Evolutionary conservation across 2,329 filamentous ascomycete genomes (phyloP).

Genomic region (Pezicula radicicola): DNA sequence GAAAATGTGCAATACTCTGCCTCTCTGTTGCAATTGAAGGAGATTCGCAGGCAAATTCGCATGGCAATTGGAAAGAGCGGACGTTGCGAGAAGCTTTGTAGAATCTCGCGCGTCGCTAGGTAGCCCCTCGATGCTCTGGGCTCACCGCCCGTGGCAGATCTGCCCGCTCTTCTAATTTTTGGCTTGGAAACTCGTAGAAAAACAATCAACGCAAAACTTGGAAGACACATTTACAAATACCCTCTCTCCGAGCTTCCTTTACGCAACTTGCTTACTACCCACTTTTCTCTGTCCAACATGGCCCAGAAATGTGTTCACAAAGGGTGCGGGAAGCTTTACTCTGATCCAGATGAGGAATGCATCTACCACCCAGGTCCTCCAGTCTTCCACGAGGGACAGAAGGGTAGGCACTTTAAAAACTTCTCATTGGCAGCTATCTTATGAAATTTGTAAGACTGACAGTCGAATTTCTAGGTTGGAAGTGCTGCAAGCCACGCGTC

Average conservation of each 20-base stretch:
- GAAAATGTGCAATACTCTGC: not conserved
- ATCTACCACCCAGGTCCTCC: conserved; percentile 91
- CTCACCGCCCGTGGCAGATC: too few species aligned
- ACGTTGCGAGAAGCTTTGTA: too few species aligned
- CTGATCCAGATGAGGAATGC: conserved; percentile 79
- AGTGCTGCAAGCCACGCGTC: conserved; percentile 96
- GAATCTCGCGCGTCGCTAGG: too few species aligned
- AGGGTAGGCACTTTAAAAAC: conserved; percentile 60
- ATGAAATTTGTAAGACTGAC: conserved; percentile 1
- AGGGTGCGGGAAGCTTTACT: conserved; percentile 87
- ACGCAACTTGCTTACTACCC: not conserved
- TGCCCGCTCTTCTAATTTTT: not conserved
- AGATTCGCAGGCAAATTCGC: not conserved
- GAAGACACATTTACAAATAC: not conserved
- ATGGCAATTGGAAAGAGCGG: not conserved
- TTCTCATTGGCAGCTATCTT: not conserved
- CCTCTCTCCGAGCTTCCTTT: not conserved
- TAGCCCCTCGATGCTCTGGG: too few species aligned
- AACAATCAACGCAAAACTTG: not conserved
- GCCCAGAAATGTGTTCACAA: conserved; percentile 91
- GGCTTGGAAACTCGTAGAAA: conserved; percentile 1
- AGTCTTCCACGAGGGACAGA: conserved; percentile 96
- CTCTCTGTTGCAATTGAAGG: not conserved
- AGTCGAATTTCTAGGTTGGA: conserved; percentile 68
- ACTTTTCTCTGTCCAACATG: conserved; percentile 17